A percentile compares a stretch with the other conserved stretches of the same genome.
Evolutionary conservation across 345 rosid species (phyloP).

Genomic region (Populus simonii): DNA sequence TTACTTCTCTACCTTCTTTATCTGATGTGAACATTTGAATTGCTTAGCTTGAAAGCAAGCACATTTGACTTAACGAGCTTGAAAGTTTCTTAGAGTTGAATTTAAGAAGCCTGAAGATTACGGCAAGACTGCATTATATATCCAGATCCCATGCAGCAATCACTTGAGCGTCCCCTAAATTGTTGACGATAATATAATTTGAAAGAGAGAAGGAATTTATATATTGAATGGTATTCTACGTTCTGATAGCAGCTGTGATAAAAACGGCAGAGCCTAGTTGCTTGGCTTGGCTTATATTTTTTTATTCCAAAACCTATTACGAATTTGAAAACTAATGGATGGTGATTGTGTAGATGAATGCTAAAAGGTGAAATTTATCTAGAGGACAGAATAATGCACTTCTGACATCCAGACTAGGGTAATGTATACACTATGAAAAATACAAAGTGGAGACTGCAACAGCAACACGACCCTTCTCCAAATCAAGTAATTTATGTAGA

Average conservation of each 20-base stretch:
- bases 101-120: not conserved
- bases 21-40: not conserved
- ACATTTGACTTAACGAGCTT: not conserved
- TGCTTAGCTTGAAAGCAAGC: not conserved
- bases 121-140: not conserved
- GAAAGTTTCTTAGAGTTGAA: not conserved
- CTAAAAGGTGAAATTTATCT: not conserved
- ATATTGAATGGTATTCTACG: not conserved
- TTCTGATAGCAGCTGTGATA: not conserved
- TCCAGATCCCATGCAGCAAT: not conserved
- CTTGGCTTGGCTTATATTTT: no score
- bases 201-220: not conserved
- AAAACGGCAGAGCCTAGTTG: no score
- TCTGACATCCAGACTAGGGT: not conserved
- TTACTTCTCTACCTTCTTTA: not conserved
- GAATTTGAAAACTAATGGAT: not conserved
- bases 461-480: not conserved
- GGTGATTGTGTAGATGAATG: not conserved
- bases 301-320: not conserved
- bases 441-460: not conserved
- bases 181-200: not conserved
- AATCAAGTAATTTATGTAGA: not conserved
- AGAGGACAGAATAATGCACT: not conserved
- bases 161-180: not conserved
- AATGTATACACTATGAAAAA: not conserved